Conservation (phyloP, 208 protist genomes). For the Acanthamoeba lenticulata region DNA sequence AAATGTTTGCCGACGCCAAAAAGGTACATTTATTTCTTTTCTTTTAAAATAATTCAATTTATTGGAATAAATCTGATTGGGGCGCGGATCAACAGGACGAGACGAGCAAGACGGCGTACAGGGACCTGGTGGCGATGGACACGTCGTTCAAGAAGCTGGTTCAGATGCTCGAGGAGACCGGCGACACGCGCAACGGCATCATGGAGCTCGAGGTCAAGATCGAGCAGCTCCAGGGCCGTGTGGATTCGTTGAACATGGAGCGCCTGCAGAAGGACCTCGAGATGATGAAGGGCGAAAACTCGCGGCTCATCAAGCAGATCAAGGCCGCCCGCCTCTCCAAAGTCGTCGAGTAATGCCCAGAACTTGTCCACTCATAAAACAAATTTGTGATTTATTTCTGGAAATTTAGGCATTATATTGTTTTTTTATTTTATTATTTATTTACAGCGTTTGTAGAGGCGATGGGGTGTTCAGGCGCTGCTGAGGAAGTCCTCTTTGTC, state of each 20-base stretch:
- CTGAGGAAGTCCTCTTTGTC: too few species aligned
- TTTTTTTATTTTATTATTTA: too few species aligned
- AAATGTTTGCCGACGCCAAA: constrained; percentile 77
- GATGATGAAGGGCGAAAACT: constrained; percentile 75
- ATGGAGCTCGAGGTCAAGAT: constrained; percentile 72
- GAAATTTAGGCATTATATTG: too few species aligned
- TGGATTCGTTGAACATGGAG: constrained; percentile 75
- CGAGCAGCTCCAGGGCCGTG: constrained; percentile 69
- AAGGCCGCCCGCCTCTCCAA: neutral
- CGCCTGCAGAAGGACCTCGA: constrained; percentile 75
- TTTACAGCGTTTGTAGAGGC: too few species aligned
- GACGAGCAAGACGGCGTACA: constrained; percentile 68
- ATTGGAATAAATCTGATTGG: neutral
- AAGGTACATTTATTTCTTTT: constrained; percentile 53
- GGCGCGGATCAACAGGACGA: neutral
- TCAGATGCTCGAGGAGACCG: constrained; percentile 72
- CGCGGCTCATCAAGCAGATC: constrained; percentile 56
- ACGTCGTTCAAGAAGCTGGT: constrained; percentile 72
- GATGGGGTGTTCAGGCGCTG: too few species aligned
- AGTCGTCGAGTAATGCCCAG: too few species aligned
- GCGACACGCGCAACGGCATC: constrained; percentile 70
- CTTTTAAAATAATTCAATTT: neutral
- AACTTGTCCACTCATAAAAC: too few species aligned
- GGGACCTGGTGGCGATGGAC: constrained; percentile 65
- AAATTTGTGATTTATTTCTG: too few species aligned